Conservation (phyloP, 805 yeast species). For the Kuraishia capsulata region DNA sequence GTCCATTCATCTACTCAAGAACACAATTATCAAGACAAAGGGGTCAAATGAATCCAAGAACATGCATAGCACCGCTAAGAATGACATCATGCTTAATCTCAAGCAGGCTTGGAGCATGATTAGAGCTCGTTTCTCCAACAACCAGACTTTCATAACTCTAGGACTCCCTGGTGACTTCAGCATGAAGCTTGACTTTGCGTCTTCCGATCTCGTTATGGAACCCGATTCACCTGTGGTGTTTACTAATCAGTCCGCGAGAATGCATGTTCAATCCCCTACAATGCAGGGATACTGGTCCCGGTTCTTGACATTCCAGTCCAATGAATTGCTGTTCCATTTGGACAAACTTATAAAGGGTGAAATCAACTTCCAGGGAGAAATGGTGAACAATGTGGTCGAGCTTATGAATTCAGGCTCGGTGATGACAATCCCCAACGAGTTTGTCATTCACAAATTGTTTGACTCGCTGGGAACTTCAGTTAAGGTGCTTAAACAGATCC, state of each 20-base stretch:
- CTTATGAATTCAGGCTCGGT: conserved; percentile 30
- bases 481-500: conserved; percentile 58
- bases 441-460: conserved; percentile 67
- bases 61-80: background rate
- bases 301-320: conserved; percentile 22
- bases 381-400: conserved; percentile 10
- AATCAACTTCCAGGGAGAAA: conserved; percentile 7
- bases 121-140: conserved; percentile 7
- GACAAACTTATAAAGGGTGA: conserved; percentile 2
- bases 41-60: background rate
- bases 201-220: conserved; percentile 11
- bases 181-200: conserved; percentile 34
- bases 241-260: conserved; percentile 22
- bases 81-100: background rate
- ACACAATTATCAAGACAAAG: conserved; percentile 17
- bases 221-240: conserved; percentile 11
- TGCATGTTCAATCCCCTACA: conserved; percentile 46
- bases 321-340: conserved; percentile 3
- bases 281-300: conserved; percentile 39
- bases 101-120: conserved; percentile 1
- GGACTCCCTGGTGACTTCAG: conserved; percentile 40
- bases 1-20: conserved; percentile 32
- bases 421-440: conserved; percentile 60
- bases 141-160: conserved; percentile 17
- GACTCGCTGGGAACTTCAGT: conserved; percentile 64